These are phyloP conservation scores for Cucurbita maxima DNA, from an alignment of 306 rosid species.

Conservation along the genomic window DNA sequence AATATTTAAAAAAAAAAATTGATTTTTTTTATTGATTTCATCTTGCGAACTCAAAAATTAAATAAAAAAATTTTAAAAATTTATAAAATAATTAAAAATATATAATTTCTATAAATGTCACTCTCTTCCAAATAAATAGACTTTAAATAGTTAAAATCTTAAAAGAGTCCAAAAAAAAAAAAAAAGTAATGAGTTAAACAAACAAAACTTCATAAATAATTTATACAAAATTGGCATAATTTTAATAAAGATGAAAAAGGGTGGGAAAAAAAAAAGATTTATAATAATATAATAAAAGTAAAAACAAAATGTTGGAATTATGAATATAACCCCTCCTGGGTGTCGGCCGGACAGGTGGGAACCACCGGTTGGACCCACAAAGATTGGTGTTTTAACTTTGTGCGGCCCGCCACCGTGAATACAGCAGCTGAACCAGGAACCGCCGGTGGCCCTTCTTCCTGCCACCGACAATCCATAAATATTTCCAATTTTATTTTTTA, in stretches of 20 bases:
- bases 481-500: background rate
- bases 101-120: background rate
- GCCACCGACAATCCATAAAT: constrained; percentile 1
- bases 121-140: background rate
- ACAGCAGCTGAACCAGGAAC: background rate
- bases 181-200: background rate
- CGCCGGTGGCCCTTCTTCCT: background rate
- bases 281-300: background rate
- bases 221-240: background rate
- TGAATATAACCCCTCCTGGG: background rate
- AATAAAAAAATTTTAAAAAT: background rate
- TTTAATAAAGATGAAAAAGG: background rate
- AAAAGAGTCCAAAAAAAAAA: background rate
- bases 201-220: background rate
- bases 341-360: background rate
- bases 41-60: no score
- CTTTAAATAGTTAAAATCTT: background rate
- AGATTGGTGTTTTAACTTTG: background rate
- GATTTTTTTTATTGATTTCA: no score
- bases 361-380: background rate
- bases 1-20: no score
- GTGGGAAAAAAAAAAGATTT: background rate
- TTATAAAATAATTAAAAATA: background rate
- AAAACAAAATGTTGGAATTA: background rate
- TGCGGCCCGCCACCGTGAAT: background rate